A percentile compares a stretch with the other conserved stretches of the same genome.
These are phyloP conservation scores for Cymbopogon citratus DNA, from an alignment of 176 grass and related monocot species.

Conservation along the genomic window DNA sequence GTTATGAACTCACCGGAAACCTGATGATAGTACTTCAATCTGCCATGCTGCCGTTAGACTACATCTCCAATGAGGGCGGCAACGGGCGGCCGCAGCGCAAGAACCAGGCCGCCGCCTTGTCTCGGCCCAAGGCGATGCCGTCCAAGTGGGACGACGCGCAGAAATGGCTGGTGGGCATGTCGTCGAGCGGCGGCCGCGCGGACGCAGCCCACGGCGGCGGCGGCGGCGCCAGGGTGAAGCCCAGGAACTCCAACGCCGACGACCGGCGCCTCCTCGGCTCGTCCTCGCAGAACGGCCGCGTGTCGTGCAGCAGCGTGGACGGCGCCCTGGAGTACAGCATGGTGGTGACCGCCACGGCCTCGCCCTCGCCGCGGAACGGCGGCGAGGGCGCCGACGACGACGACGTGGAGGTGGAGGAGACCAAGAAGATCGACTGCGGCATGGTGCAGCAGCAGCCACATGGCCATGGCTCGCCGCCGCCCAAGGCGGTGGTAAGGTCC, in stretches of 20 bases:
- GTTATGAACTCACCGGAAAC: background rate
- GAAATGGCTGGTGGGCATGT: slow-evolving; percentile 84
- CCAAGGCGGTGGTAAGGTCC: slow-evolving; percentile 30
- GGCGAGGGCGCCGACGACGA: slow-evolving; percentile 33
- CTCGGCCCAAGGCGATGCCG: slow-evolving; percentile 62
- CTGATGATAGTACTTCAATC: background rate
- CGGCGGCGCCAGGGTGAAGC: slow-evolving; percentile 35
- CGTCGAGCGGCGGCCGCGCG: slow-evolving; percentile 9
- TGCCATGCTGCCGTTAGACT: slow-evolving; percentile 33
- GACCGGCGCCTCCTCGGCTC: slow-evolving; percentile 62
- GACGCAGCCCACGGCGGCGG: slow-evolving; percentile 18
- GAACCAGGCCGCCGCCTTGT: background rate
- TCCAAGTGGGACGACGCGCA: slow-evolving; percentile 99
- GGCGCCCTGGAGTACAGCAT: slow-evolving; percentile 63
- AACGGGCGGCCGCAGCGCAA: slow-evolving; percentile 29
- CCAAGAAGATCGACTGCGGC: slow-evolving; percentile 69
- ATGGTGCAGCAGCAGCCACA: background rate
- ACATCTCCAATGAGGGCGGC: slow-evolving; percentile 11
- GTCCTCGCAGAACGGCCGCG: slow-evolving; percentile 66
- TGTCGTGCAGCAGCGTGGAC: slow-evolving; percentile 87
- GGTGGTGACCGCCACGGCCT: background rate
- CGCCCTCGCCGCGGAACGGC: background rate
- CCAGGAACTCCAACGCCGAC: slow-evolving; percentile 78
- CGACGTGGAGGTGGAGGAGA: slow-evolving; percentile 74
- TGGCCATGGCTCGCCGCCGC: slow-evolving; percentile 27